Conservation (phyloP, 768 basidiomycete genomes). For the Boletus rubescentipes region DNA sequence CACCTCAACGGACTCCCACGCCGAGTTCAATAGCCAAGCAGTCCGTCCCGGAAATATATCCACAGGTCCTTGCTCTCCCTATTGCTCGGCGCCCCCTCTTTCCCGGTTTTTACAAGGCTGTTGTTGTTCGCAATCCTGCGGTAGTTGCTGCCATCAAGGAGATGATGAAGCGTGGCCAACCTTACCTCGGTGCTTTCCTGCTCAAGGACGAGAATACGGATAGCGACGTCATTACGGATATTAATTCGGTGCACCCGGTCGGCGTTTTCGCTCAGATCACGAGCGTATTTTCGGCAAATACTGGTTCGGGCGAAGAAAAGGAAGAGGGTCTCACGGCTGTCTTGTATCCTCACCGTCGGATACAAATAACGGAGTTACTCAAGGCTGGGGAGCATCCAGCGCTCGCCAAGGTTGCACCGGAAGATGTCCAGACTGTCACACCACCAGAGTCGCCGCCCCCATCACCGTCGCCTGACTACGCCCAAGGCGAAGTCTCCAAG, state of each 20-base stretch:
- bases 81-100: slow-evolving; percentile 95
- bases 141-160: slow-evolving; percentile 95
- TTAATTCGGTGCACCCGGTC: slow-evolving; percentile 86
- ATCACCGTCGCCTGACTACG: slow-evolving; percentile 25
- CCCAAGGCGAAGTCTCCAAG: slow-evolving; percentile 24
- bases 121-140: slow-evolving; percentile 85
- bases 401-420: slow-evolving; percentile 36
- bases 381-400: slow-evolving; percentile 52
- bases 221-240: slow-evolving; percentile 87
- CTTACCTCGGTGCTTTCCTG: slow-evolving; percentile 95
- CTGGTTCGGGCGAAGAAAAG: slow-evolving; percentile 56
- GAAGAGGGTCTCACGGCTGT: slow-evolving; percentile 94
- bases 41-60: slow-evolving; percentile 86
- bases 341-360: slow-evolving; percentile 89
- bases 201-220: slow-evolving; percentile 93
- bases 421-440: slow-evolving; percentile 43
- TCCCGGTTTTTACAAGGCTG: slow-evolving; percentile 98
- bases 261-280: slow-evolving; percentile 98
- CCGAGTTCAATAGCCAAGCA: slow-evolving; percentile 74
- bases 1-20: slow-evolving; percentile 36
- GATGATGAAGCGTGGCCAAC: slow-evolving; percentile 95
- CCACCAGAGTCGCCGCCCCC: slow-evolving; percentile 42
- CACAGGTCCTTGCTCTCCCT: slow-evolving; percentile 91
- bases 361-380: slow-evolving; percentile 83
- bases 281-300: slow-evolving; percentile 73